These are phyloP conservation scores for Solanum commersonii DNA, from an alignment of 257 asterid species.

Conservation along the genomic window DNA sequence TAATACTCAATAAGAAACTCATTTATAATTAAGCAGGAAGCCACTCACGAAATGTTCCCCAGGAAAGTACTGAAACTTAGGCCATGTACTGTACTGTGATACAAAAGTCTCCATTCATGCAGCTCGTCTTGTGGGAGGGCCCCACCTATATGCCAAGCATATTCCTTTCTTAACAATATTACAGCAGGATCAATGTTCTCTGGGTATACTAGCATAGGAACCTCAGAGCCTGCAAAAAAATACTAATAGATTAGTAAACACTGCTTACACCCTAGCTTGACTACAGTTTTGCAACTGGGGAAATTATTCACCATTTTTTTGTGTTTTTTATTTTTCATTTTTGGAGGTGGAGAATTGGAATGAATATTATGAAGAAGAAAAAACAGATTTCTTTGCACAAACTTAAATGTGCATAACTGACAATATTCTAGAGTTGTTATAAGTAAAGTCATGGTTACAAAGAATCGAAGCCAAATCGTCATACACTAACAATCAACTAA, in stretches of 20 bases:
- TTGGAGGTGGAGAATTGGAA: not conserved
- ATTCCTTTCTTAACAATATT: constrained; percentile 62
- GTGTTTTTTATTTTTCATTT: not conserved
- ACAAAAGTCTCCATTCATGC: constrained; percentile 80
- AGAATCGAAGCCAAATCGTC: not conserved
- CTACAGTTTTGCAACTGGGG: not conserved
- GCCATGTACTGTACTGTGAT: constrained; percentile 77
- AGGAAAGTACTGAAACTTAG: constrained; percentile 80
- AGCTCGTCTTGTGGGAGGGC: constrained; percentile 53
- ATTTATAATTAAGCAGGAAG: constrained; percentile 4
- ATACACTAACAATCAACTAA: not conserved
- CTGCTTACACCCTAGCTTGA: not conserved
- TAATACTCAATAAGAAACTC: not conserved
- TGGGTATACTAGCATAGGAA: constrained; percentile 43
- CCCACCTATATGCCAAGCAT: constrained; percentile 92
- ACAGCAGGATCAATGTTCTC: constrained; percentile 36
- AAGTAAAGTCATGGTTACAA: not conserved
- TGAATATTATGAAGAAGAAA: not conserved
- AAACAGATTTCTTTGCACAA: not conserved
- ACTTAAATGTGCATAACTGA: not conserved
- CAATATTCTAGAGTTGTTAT: not conserved
- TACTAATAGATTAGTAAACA: not conserved
- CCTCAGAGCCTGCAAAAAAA: constrained; percentile 53
- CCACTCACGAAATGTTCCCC: constrained; percentile 69
- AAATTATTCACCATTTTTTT: not conserved